Base-by-base conservation (phyloP, 345 rosid species). In the Salix viminalis region DNA sequence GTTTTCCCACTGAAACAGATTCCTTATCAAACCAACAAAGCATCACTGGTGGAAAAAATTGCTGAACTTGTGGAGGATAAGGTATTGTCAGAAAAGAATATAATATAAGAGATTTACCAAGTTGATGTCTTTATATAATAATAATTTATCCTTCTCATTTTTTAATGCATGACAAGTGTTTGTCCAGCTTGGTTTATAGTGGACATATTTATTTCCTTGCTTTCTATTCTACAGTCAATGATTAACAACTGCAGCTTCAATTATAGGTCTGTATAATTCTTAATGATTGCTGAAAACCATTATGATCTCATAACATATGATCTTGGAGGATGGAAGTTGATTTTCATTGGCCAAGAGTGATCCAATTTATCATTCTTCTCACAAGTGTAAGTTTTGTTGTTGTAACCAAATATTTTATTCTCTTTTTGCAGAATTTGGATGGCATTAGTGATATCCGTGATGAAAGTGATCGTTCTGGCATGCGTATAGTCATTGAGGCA, bases 401-500 rank as follows among this genome's bases (percentile, higher is more conserved):
- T 65, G 46, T 32, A 26, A 6, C 34, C 28, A 50, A 32, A 18
- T 2, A 26, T 76, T 60, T 1, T 18, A 71, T 36, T 69, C 74
- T 67, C 18, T 68, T 73, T 54, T 54, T 74, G 60, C 89, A 94
- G 99, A 89, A 72, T 80, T 86, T 95, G 77, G 99, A 95, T 78
- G 99, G 99, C 66, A 89, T 95, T 42, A 89, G 87, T 85, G 99
- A 93, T 84, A 95, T 95, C 69, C 94, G 99, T 26, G 99, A 95
- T 81, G 99, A 95, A 84, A 95, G 99, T 83, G 98, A 95, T 75
- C 93, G 98, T 34, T 77, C 88, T 77, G 99, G 99, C 76, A 93
- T 95, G 97, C 97, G 98, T 26, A 76, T 95, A 77, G 98, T 93
- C 52, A 88, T 95, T 82, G 98, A 95, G 98, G 99, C 93, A 87